Base-by-base conservation (phyloP, 2,329 filamentous ascomycete genomes). In the Emergomyces pasteurianus region DNA sequence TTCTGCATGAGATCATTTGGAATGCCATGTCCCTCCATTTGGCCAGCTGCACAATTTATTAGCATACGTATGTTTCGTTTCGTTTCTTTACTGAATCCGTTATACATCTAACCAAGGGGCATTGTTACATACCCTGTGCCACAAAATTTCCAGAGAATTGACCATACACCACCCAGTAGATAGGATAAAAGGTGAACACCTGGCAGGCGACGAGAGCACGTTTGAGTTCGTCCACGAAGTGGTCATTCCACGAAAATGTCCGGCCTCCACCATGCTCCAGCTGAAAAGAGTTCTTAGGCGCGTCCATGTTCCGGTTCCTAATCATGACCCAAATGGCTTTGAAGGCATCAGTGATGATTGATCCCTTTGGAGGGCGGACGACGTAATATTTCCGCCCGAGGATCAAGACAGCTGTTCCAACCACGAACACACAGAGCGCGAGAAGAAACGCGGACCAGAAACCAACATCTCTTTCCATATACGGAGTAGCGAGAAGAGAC, bases 1-100 rank as follows among this genome's bases (percentile, higher is more conserved):
- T 90, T 90, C 71, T 85, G 82, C 67, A 92, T 82, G 61, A 91
- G 76, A 70, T 92, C 88, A 77, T 92, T 92, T 68, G 88, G 89
- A 2, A 89, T 81, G 38, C 87, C 87, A 69, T 87, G 79, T 2
- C 86, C 81, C 59, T 81, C 67, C 87, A 84, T 83, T 63, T 78
- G 78, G n/a, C 74, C 76, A 58, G 80, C 81, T 68, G 47, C 47
- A 62, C 18, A 12, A 5, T n/a, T 56, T 7, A n/a, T 54, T 21
- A 38, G 31, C 18, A 36, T 21, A 36, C 9, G 9, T 36, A 36
- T 16, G n/a, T n/a, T n/a, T n/a, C n/a, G n/a, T n/a, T n/a, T n/a
- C n/a, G n/a, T n/a, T n/a, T n/a, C n/a, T n/a, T n/a, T n/a, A n/a
- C n/a, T n/a, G n/a, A n/a, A n/a, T n/a, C n/a, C n/a, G n/a, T n/a